phyloP scores from a whole-genome alignment of 306 rosid genomes.

The Chamaecrista fasciculata region DNA sequence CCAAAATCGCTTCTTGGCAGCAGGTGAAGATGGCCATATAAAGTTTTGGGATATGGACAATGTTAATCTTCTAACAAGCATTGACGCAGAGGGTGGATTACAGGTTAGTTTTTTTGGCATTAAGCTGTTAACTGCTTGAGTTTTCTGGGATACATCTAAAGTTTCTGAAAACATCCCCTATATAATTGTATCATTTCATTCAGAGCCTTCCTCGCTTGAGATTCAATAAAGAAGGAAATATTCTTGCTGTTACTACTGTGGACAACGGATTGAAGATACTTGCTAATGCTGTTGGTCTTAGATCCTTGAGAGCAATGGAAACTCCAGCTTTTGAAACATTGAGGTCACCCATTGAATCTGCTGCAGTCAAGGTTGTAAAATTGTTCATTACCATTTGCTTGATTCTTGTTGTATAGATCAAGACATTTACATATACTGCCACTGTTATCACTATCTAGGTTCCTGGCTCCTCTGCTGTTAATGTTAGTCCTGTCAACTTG shows the following conservation, averaged over 20 bases:
- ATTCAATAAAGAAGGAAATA: slow-evolving; percentile 85
- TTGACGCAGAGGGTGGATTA: slow-evolving; percentile 75
- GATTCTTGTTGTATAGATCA: slow-evolving; percentile 13
- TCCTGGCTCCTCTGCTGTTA: slow-evolving; percentile 55
- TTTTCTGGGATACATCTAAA: slow-evolving; percentile 10
- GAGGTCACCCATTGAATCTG: slow-evolving; percentile 64
- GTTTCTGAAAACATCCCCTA: slow-evolving; percentile 10
- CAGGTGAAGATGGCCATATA: slow-evolving; percentile 80
- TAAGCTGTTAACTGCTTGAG: background rate
- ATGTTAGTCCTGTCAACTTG: slow-evolving; percentile 62
- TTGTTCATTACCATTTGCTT: slow-evolving; percentile 20
- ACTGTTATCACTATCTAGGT: slow-evolving; percentile 40
- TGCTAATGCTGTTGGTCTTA: slow-evolving; percentile 66
- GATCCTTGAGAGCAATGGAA: slow-evolving; percentile 55
- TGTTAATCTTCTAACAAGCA: slow-evolving; percentile 42
- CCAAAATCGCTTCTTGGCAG: slow-evolving; percentile 82
- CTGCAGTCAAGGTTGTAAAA: slow-evolving; percentile 58
- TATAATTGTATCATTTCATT: slow-evolving; percentile 35
- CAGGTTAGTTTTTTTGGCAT: slow-evolving; percentile 47
- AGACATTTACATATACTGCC: background rate
- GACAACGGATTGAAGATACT: slow-evolving; percentile 81
- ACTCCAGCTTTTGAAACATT: slow-evolving; percentile 65
- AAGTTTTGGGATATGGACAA: slow-evolving; percentile 94
- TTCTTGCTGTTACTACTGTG: slow-evolving; percentile 74
- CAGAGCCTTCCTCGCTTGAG: slow-evolving; percentile 79